These are phyloP conservation scores for Eucalyptus sp. DNA, from an alignment of 345 rosid species.

Conservation along the genomic window DNA sequence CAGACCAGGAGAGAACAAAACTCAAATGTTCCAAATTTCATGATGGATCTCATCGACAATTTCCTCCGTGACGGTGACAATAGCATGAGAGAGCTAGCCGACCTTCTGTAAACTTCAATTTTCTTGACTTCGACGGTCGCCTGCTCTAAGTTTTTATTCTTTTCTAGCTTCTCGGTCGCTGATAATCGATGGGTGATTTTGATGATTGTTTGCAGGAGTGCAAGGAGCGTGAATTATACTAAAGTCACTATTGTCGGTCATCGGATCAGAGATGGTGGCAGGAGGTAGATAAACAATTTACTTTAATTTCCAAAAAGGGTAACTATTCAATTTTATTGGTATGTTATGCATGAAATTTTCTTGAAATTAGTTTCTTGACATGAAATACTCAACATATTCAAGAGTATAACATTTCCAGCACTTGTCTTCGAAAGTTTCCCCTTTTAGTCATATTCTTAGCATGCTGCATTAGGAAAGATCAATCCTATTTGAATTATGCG, in stretches of 20 bases:
- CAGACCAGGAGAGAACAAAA: not conserved
- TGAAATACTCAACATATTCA: not conserved
- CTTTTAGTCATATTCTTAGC: not conserved
- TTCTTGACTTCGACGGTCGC: not conserved
- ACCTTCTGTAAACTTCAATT: not conserved
- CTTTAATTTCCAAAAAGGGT: not conserved
- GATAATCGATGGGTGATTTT: not conserved
- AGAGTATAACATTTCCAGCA: not conserved
- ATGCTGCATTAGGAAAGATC: not conserved
- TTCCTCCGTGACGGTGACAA: constrained; percentile 3
- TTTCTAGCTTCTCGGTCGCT: not conserved
- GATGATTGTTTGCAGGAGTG: not conserved
- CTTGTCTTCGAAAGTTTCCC: not conserved
- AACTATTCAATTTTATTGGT: not conserved
- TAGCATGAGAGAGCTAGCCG: not conserved
- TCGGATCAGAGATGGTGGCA: constrained; percentile 3
- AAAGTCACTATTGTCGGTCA: not conserved
- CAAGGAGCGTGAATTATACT: constrained; percentile 1
- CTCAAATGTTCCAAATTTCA: not conserved
- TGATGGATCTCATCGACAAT: not conserved
- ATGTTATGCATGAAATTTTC: not conserved
- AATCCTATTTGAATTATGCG: not conserved
- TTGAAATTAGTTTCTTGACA: not conserved
- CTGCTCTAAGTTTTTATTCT: not conserved
- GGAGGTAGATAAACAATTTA: not conserved